Evolutionary conservation across 352 stramenopile genomes (phyloP), one percentile per base, ranked within the genome.

Genomic region (Phytophthora litchii): DNA sequence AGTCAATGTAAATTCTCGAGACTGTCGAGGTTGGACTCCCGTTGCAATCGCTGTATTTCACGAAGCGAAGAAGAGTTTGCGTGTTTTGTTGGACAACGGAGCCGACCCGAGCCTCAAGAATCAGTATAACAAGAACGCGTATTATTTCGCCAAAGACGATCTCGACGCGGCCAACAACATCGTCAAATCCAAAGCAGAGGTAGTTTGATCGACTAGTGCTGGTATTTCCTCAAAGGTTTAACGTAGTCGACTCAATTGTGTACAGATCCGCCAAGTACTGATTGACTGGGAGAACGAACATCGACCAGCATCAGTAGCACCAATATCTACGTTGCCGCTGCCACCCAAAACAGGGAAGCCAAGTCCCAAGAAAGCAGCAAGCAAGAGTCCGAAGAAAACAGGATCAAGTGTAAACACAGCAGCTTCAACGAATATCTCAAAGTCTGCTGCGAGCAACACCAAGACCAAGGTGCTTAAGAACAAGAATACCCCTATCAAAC

Each of bases 81-180:
- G 70, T 16, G 23, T 95, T 16, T 50, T 97, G 17, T 70, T 97
- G 9, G 72, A 91, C 16, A 74, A 95, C 38, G 88, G 87, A 14
- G 86, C 71, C 0, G 83, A 97, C 42, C 90, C 90, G 7, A 86
- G 69, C 27, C 67, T 96, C 4, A 94, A 94, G 54, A 96, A 95
- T 29, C 81, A 90, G 47, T 96, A 96, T 76, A 94, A 95, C 66
- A 96, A 96, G 54, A 93, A 83, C 42, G 86, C 88, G 0, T 96
- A 89, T 38, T 89, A 96, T 57, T 83, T 96, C 29, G 90, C 90
- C 2, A 89, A 96, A 54, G 90, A 97, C 45, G 85, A 96, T 17
- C 51, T 96, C 14, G 90, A 97, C 40, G 88, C 89, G 3, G 89
- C 88, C 4, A 66, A 83, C 10, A 92, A 92, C 46, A 75, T 97